phyloP scores from a whole-genome alignment of 2,329 filamentous ascomycete species.

The Claviceps spartinae region DNA sequence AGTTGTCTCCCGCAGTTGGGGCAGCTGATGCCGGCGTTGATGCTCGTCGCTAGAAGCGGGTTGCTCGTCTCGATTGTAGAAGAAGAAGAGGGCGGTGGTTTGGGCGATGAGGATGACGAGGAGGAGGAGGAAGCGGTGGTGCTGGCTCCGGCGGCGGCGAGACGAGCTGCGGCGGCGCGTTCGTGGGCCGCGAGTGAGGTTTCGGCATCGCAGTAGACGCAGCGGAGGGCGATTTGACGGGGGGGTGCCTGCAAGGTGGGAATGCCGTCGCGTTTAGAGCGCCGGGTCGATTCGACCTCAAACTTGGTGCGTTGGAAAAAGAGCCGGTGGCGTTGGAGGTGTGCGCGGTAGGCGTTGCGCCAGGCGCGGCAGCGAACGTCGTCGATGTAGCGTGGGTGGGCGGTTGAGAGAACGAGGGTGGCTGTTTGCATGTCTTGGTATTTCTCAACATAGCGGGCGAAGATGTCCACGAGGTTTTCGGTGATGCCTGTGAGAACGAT shows the following conservation, averaged over 20 bases:
- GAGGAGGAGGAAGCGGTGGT: background rate
- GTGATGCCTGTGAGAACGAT: conserved; percentile 67
- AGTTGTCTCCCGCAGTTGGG: conserved; percentile 54
- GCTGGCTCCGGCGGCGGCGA: background rate
- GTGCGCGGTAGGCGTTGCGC: conserved; percentile 57
- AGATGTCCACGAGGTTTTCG: conserved; percentile 57
- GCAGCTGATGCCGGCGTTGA: conserved; percentile 49
- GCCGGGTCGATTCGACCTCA: conserved; percentile 61
- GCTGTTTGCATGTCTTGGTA: conserved; percentile 71
- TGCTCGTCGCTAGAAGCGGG: conserved; percentile 42
- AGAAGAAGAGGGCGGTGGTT: background rate
- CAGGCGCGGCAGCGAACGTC: conserved; percentile 64
- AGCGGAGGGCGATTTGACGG: conserved; percentile 60
- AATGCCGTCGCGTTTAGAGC: conserved; percentile 48
- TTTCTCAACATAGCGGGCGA: conserved; percentile 61
- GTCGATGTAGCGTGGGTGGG: conserved; percentile 61
- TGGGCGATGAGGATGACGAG: background rate
- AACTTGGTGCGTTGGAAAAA: conserved; percentile 68
- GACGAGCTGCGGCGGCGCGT: conserved; percentile 8
- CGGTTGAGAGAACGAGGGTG: conserved; percentile 59
- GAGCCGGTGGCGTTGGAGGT: conserved; percentile 57
- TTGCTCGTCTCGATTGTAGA: conserved; percentile 29
- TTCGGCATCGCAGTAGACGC: conserved; percentile 59
- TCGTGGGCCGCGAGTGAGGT: conserved; percentile 33
- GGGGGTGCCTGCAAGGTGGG: conserved; percentile 52